Evolutionary conservation across 208 protist genomes (phyloP).

Genomic region (Trypanosoma rangeli): DNA sequence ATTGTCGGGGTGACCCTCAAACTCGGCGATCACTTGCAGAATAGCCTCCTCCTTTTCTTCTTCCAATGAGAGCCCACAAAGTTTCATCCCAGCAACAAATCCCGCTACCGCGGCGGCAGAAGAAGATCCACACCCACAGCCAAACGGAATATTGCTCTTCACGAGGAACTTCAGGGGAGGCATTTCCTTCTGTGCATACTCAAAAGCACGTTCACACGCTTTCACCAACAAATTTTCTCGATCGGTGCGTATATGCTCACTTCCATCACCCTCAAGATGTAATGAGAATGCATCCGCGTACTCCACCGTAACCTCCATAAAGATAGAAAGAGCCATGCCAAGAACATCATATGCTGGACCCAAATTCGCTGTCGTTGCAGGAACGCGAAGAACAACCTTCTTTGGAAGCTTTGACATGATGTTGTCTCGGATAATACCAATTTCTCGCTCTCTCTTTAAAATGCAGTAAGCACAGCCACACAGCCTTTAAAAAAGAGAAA

Average conservation of each 20-base stretch:
- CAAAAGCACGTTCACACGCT: constrained; percentile 69
- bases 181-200: constrained; percentile 75
- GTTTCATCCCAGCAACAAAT: constrained; percentile 87
- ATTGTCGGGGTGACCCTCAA: constrained; percentile 94
- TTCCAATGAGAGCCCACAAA: constrained; percentile 80
- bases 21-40: constrained; percentile 76
- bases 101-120: constrained; percentile 90
- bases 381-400: constrained; percentile 83
- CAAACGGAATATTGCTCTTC: constrained; percentile 90
- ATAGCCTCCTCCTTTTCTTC: constrained; percentile 70
- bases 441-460: not conserved
- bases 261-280: constrained; percentile 75
- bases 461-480: not conserved
- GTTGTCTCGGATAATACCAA: not conserved
- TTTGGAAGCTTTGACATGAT: constrained; percentile 27
- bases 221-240: constrained; percentile 87
- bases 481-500: not conserved
- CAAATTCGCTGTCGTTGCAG: constrained; percentile 93
- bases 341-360: constrained; percentile 92
- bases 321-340: constrained; percentile 91
- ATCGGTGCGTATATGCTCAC: constrained; percentile 60
- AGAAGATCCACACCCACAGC: constrained; percentile 89
- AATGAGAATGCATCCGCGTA: constrained; percentile 72
- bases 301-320: constrained; percentile 90
- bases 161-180: constrained; percentile 83